Evolutionary conservation across 176 grass and related monocot species (phyloP).

Genomic region (Oryza meyeriana): DNA sequence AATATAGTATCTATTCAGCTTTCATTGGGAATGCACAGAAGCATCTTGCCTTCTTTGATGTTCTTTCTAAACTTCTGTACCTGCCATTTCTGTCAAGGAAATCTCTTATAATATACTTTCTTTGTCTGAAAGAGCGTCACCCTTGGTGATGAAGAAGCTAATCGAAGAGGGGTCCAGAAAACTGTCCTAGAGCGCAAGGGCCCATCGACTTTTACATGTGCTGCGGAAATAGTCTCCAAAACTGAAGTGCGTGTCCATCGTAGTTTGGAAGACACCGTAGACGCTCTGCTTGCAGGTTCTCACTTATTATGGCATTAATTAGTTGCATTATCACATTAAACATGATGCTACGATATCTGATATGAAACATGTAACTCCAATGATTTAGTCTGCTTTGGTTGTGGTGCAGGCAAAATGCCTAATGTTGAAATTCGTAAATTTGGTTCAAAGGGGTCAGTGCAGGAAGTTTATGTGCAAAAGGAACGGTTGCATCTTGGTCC

Average conservation of each 20-base stretch:
- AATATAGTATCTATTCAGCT: background rate
- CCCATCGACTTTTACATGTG: constrained; percentile 85
- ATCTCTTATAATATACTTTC: constrained; percentile 13
- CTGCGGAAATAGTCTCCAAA: constrained; percentile 90
- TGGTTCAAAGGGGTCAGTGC: constrained; percentile 18
- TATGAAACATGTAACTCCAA: background rate
- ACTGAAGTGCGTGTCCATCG: constrained; percentile 69
- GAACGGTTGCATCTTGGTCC: constrained; percentile 14
- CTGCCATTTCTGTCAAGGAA: background rate
- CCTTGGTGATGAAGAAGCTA: constrained; percentile 91
- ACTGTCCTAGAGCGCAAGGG: constrained; percentile 81
- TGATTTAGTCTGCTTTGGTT: constrained; percentile 7
- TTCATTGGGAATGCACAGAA: background rate
- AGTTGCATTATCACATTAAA: constrained; percentile 10
- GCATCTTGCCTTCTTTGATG: background rate
- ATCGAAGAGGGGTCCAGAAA: constrained; percentile 79
- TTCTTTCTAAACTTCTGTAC: background rate
- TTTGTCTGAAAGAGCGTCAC: constrained; percentile 65
- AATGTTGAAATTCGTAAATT: constrained; percentile 79
- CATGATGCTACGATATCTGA: background rate
- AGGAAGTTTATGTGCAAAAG: constrained; percentile 45
- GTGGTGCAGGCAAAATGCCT: constrained; percentile 56
- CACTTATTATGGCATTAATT: constrained; percentile 15
- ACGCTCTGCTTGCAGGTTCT: constrained; percentile 87
- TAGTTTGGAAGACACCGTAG: constrained; percentile 75